Conservation (phyloP, 2,329 filamentous ascomycete species). For the Trichoderma citrinoviride region DNA sequence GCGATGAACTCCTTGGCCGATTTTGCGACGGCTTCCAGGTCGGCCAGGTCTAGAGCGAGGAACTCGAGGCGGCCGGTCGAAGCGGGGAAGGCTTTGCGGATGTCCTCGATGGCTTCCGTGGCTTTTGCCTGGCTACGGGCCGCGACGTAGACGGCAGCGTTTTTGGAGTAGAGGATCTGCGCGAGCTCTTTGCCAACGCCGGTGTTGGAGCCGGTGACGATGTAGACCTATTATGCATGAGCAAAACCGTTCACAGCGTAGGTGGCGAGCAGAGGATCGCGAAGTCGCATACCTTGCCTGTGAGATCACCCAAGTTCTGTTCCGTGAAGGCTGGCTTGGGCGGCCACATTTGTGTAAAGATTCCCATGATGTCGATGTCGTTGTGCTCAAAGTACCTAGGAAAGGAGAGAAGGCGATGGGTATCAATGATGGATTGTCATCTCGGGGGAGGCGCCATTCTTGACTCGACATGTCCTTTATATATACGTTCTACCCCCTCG, state of each 20-base stretch:
- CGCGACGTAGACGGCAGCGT: constrained; percentile 54
- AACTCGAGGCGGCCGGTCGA: constrained; percentile 31
- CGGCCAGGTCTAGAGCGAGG: constrained; percentile 42
- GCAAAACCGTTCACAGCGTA: no score
- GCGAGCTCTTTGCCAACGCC: constrained; percentile 51
- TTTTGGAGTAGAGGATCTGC: constrained; percentile 51
- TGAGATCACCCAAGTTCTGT: constrained; percentile 63
- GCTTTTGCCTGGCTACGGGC: constrained; percentile 47
- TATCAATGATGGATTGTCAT: not conserved
- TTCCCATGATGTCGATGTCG: not conserved
- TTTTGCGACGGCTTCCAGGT: constrained; percentile 33
- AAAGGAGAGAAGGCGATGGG: not conserved
- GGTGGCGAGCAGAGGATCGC: no score
- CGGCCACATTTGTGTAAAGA: constrained; percentile 16
- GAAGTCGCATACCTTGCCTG: constrained; percentile 45
- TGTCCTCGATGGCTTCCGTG: constrained; percentile 39
- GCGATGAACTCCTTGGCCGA: constrained; percentile 29
- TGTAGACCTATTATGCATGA: constrained; percentile 40
- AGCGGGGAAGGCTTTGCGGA: constrained; percentile 26
- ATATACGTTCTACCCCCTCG: not conserved
- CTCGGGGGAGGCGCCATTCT: not conserved
- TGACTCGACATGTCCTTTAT: not conserved
- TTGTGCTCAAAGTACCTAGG: no score
- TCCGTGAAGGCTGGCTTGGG: constrained; percentile 23
- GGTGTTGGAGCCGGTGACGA: constrained; percentile 45